phyloP scores from a whole-genome alignment of 257 asterid genomes.

The Primulina huaijiensis region DNA sequence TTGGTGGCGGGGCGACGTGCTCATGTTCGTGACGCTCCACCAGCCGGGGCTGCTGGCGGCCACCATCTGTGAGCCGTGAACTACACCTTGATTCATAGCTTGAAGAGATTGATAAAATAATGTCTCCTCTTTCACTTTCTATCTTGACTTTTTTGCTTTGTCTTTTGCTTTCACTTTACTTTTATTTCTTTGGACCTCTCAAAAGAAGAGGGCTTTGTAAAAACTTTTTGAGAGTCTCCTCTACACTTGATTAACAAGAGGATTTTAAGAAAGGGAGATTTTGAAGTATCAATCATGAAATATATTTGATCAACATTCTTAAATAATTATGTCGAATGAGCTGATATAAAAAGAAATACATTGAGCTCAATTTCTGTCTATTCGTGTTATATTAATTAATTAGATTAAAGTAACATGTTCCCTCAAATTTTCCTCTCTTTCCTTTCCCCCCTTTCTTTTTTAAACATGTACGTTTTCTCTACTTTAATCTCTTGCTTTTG shows the following conservation, averaged over 20 bases:
- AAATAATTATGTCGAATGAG: background rate
- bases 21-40: conserved; percentile 46
- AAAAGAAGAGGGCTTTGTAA: conserved; percentile 41
- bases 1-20: conserved; percentile 35
- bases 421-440: background rate
- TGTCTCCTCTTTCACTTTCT: conserved; percentile 25
- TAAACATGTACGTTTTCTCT: background rate
- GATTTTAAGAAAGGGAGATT: conserved; percentile 24
- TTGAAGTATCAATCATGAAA: conserved; percentile 23
- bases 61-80: conserved; percentile 62
- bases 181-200: conserved; percentile 25
- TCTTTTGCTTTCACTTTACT: conserved; percentile 38
- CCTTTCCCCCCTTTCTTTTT: background rate
- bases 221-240: conserved; percentile 46
- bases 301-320: background rate
- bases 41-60: conserved; percentile 54
- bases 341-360: background rate
- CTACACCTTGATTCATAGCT: conserved; percentile 54
- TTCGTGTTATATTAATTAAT: background rate
- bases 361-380: no score
- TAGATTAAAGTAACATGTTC: background rate
- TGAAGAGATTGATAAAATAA: conserved; percentile 11
- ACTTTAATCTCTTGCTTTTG: background rate
- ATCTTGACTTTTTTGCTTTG: conserved; percentile 26
- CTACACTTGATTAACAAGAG: conserved; percentile 51